These are phyloP conservation scores for Saccharomycopsis malanga DNA, from an alignment of 805 yeast genomes.

Conservation along the genomic window DNA sequence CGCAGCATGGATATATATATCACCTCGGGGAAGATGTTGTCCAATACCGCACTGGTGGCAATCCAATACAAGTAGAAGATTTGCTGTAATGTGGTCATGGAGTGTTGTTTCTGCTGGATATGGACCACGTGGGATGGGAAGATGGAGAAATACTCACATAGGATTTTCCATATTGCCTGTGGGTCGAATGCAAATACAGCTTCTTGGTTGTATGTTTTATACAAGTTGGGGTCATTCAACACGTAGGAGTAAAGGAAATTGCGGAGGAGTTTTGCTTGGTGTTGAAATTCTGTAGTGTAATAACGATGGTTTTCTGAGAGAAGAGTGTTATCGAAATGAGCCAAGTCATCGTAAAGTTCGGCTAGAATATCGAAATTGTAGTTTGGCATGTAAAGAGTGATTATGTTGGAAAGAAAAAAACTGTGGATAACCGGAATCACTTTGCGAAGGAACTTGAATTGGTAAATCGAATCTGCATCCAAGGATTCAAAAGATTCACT, in stretches of 20 bases:
- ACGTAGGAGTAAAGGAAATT: neutral
- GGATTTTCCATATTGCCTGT: neutral
- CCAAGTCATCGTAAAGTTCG: slow-evolving; percentile 5
- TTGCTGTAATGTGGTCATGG: slow-evolving; percentile 3
- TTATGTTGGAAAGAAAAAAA: neutral
- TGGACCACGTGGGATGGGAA: neutral
- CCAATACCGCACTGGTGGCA: slow-evolving; percentile 1
- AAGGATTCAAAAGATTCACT: neutral
- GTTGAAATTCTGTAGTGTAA: neutral
- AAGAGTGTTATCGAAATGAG: neutral
- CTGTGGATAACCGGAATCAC: neutral
- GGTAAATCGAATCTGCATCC: neutral
- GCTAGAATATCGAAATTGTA: neutral
- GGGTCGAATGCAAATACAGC: neutral
- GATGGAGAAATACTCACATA: neutral
- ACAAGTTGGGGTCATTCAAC: neutral
- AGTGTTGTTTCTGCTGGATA: neutral
- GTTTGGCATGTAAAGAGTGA: slow-evolving; percentile 4
- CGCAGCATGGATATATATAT: slow-evolving; percentile 4
- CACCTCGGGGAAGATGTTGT: slow-evolving; percentile 13
- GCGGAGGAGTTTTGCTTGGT: no score
- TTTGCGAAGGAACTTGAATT: neutral
- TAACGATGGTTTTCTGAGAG: neutral
- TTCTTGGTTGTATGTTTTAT: neutral
- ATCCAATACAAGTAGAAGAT: slow-evolving; percentile 12